Evolutionary conservation across 148 eudicot genomes (phyloP), one percentile per base, ranked within the genome.

Genomic region (Chenopodium suecicum): DNA sequence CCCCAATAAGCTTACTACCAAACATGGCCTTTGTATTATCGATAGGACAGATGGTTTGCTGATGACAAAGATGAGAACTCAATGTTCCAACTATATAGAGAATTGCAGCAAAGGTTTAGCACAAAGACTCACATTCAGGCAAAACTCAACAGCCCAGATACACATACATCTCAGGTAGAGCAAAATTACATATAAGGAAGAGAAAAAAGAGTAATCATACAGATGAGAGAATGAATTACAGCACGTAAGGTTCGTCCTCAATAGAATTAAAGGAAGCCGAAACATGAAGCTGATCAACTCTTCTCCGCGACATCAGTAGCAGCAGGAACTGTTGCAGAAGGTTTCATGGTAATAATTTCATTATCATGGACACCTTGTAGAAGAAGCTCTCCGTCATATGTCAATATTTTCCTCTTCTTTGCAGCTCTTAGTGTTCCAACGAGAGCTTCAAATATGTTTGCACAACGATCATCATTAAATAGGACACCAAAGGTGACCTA

Each of bases 401-500:
- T 81, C 78, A 97, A 25, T 14, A 92, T 23, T 48, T 97, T 94
- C 29, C 98, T 91, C 81, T 87, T 97, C 89, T 97, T 97, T 20
- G 98, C 99, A 1, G 99, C 99, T 86, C 99, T 89, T 74, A 97
- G 75, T 7, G 99, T 97, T 66, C 99, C 99, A 23, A 97, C 99
- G 65, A 97, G 85, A 48, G 99, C 99, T 85, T 97, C 99, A 77
- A 97, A 97, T 84, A 97, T 94, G 88, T 94, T 94, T 73, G 99
- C 97, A 70, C 99, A 97, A 50, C 89, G 90, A 73, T 97, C 99
- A 79, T 97, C 99, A 19, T 94, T 83, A 78, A 97, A 97, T 20
- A 94, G 87, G 85, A 90, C 99, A 16, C 98, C 99, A 79, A 97
- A 97, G 56, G 98, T 97, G 74, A 92, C 97, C 99, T 94, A 70